Evolutionary conservation across 176 grass and related monocot species (phyloP).

Genomic region (Juncus inflexus): DNA sequence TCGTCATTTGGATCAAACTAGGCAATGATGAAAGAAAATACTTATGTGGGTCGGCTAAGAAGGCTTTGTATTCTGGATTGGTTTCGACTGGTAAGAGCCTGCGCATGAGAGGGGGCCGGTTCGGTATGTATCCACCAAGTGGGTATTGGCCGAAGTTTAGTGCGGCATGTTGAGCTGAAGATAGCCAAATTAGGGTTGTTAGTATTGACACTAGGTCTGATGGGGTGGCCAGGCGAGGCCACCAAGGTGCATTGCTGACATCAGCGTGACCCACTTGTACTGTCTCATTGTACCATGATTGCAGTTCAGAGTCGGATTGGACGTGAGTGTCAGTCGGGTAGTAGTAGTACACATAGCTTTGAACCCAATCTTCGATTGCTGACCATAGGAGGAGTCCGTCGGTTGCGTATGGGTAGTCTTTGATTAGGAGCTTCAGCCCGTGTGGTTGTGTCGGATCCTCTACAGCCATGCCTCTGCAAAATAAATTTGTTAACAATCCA

Average conservation of each 20-base stretch:
- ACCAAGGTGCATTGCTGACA: slow-evolving; percentile 72
- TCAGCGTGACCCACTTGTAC: slow-evolving; percentile 73
- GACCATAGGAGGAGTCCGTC: slow-evolving; percentile 90
- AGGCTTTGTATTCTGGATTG: slow-evolving; percentile 69
- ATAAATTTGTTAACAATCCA: neutral
- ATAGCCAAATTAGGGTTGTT: slow-evolving; percentile 78
- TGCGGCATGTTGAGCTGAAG: slow-evolving; percentile 88
- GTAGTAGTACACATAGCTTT: slow-evolving; percentile 55
- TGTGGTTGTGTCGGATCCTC: slow-evolving; percentile 68
- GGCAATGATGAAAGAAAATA: slow-evolving; percentile 91
- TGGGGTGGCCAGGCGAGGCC: slow-evolving; percentile 58
- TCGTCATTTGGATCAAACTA: slow-evolving; percentile 75
- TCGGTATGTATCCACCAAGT: slow-evolving; percentile 85
- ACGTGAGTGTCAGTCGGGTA: slow-evolving; percentile 49
- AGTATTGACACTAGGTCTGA: slow-evolving; percentile 58
- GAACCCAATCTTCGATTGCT: slow-evolving; percentile 51
- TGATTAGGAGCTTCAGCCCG: slow-evolving; percentile 62
- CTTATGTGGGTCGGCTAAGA: slow-evolving; percentile 60
- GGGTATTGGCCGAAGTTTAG: slow-evolving; percentile 99
- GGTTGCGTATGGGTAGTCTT: slow-evolving; percentile 91
- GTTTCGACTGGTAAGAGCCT: slow-evolving; percentile 66
- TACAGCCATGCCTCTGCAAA: slow-evolving; percentile 78
- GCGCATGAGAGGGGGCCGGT: slow-evolving; percentile 89
- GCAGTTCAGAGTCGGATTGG: slow-evolving; percentile 64
- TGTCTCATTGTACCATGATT: slow-evolving; percentile 75